These are phyloP conservation scores for Marchantia polymorpha DNA, from an alignment of 225 moss, liverwort and hornwort species.

Conservation along the genomic window DNA sequence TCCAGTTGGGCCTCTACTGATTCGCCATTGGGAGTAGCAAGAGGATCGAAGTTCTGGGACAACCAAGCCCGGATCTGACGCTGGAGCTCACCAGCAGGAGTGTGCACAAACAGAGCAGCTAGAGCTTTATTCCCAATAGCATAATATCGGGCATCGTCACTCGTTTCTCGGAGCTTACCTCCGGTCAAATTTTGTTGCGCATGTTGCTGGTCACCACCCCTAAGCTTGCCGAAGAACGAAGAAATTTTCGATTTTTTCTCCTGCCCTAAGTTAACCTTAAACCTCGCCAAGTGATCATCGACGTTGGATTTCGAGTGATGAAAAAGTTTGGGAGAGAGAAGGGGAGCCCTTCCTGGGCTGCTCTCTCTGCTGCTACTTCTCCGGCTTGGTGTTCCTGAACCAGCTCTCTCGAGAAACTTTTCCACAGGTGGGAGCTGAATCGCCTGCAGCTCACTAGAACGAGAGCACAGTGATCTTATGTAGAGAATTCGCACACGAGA, in stretches of 20 bases:
- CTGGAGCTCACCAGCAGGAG: slow-evolving; percentile 97
- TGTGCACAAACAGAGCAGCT: slow-evolving; percentile 95
- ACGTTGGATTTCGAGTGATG: slow-evolving; percentile 41
- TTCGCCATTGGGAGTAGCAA: slow-evolving; percentile 69
- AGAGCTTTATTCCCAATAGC: slow-evolving; percentile 92
- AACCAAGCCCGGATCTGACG: slow-evolving; percentile 97
- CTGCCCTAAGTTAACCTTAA: slow-evolving; percentile 70
- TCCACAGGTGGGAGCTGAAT: slow-evolving; percentile 91
- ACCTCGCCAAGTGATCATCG: slow-evolving; percentile 66
- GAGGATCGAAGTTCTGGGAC: slow-evolving; percentile 85
- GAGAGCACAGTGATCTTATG: slow-evolving; percentile 94
- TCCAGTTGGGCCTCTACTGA: slow-evolving; percentile 82
- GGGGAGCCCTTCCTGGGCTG: slow-evolving; percentile 77
- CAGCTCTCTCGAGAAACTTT: slow-evolving; percentile 77
- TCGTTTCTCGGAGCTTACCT: slow-evolving; percentile 84
- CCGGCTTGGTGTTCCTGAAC: slow-evolving; percentile 49
- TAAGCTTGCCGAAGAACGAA: slow-evolving; percentile 75
- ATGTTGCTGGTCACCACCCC: slow-evolving; percentile 67
- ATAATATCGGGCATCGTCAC: slow-evolving; percentile 87
- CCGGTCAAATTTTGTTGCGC: slow-evolving; percentile 64
- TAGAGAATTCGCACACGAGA: slow-evolving; percentile 97
- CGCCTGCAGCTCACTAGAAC: slow-evolving; percentile 84
- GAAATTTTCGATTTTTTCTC: slow-evolving; percentile 91
- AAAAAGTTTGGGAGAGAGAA: slow-evolving; percentile 30
- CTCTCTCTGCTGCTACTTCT: slow-evolving; percentile 63